Evolutionary conservation across 2,329 filamentous ascomycete species (phyloP).

Genomic region (Emericellopsis cladophorae): DNA sequence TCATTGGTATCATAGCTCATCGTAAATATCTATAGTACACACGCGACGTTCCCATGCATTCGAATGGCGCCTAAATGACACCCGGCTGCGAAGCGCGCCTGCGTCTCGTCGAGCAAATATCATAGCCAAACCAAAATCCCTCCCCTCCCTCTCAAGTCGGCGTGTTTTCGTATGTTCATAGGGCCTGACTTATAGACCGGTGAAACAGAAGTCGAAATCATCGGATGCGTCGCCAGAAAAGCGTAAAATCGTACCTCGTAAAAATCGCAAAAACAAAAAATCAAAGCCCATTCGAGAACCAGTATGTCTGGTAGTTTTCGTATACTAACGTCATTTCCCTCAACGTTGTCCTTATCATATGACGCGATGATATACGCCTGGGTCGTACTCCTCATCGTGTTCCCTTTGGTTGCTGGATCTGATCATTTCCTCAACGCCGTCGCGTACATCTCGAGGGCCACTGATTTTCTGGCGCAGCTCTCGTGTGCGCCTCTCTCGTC

Average conservation of each 20-base stretch:
- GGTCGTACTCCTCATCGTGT: neutral
- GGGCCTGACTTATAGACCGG: neutral
- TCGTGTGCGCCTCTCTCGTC: constrained; percentile 44
- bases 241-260: neutral
- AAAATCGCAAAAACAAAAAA: neutral
- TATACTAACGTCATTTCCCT: too few relatives aligned
- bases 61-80: too few relatives aligned
- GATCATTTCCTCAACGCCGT: constrained; percentile 45
- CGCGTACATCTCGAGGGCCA: constrained; percentile 42
- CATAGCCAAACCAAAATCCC: neutral
- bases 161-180: neutral
- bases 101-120: neutral
- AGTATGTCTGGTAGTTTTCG: neutral
- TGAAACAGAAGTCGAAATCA: neutral
- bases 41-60: neutral
- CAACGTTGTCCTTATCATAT: too few relatives aligned
- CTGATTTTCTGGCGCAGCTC: constrained; percentile 49
- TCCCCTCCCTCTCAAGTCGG: neutral
- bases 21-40: constrained; percentile 1
- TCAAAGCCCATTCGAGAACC: neutral
- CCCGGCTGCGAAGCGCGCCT: neutral
- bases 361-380: too few relatives aligned
- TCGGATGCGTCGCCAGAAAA: neutral
- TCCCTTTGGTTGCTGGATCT: constrained; percentile 18
- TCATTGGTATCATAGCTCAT: constrained; percentile 1